phyloP scores from a whole-genome alignment of 1,284 basidiomycete genomes.

The Mycosarcoma mackinlayi region DNA sequence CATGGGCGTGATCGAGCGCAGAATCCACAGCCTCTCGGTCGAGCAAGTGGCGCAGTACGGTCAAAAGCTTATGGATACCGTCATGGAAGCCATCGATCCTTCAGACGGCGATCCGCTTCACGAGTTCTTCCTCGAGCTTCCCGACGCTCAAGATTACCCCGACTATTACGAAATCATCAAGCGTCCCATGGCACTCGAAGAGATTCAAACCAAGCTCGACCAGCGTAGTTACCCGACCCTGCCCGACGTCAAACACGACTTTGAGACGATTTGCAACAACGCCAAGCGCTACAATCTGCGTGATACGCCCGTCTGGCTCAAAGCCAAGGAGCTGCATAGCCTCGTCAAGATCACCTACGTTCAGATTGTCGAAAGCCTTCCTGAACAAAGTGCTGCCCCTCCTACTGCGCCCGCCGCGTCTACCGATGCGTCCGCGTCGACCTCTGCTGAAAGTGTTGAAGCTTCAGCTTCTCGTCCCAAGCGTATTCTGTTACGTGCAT shows the following conservation, averaged over 20 bases:
- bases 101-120: conserved; percentile 71
- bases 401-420: conserved; percentile 11
- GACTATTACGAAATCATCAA: conserved; percentile 91
- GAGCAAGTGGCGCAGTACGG: conserved; percentile 32
- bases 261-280: conserved; percentile 88
- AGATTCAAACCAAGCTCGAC: conserved; percentile 79
- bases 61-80: conserved; percentile 41
- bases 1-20: conserved; percentile 45
- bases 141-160: conserved; percentile 81
- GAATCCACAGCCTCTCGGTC: conserved; percentile 28
- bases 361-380: conserved; percentile 46
- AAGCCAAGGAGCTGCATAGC: conserved; percentile 76
- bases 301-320: conserved; percentile 84
- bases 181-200: conserved; percentile 83
- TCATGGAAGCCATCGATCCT: conserved; percentile 45
- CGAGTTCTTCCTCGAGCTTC: conserved; percentile 79
- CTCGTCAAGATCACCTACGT: conserved; percentile 59
- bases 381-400: conserved; percentile 26
- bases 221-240: conserved; percentile 76
- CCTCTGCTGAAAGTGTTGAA: conserved; percentile 2
- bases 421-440: neutral
- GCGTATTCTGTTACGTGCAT: conserved; percentile 37
- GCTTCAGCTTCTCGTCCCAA: conserved; percentile 26
- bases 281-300: conserved; percentile 89
- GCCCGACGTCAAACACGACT: conserved; percentile 80